Evolutionary conservation across 495 filamentous ascomycete species (phyloP).

Genomic region (Melanomma pulvis-pyrius): DNA sequence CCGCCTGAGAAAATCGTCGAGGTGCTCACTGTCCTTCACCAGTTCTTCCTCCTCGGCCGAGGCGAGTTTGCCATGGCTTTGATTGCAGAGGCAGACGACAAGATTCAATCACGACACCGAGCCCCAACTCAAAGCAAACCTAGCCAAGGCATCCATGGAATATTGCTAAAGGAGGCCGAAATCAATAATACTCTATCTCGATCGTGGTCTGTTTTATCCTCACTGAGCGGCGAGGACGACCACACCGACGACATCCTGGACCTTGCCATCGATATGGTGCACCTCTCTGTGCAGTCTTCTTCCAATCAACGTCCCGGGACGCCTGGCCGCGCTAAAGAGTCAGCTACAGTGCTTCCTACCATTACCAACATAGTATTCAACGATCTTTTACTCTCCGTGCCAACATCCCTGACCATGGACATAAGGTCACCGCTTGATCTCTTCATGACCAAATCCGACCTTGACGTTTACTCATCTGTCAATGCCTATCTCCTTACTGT

Average conservation of each 20-base stretch:
- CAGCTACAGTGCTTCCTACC: constrained; percentile 13
- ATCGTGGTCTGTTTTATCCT: constrained; percentile 75
- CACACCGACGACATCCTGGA: constrained; percentile 75
- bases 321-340: constrained; percentile 35
- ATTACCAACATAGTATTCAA: constrained; percentile 58
- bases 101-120: constrained; percentile 58
- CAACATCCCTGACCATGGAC: constrained; percentile 69
- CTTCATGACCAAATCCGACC: constrained; percentile 74
- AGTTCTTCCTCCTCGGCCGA: constrained; percentile 83
- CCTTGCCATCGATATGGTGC: constrained; percentile 73
- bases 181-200: constrained; percentile 70
- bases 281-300: constrained; percentile 58
- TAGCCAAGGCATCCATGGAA: constrained; percentile 51
- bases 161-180: constrained; percentile 85
- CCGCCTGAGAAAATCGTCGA: constrained; percentile 76
- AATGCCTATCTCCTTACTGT: constrained; percentile 85
- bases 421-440: constrained; percentile 82
- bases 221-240: constrained; percentile 71
- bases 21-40: constrained; percentile 72
- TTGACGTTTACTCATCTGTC: constrained; percentile 77
- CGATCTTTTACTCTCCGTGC: constrained; percentile 78
- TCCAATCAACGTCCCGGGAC: constrained; percentile 35
- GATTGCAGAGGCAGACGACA: constrained; percentile 79
- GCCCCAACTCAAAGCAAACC: constrained; percentile 40
- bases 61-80: constrained; percentile 90